Conservation (phyloP, 805 yeast species). For the Candida ipomoeae region DNA sequence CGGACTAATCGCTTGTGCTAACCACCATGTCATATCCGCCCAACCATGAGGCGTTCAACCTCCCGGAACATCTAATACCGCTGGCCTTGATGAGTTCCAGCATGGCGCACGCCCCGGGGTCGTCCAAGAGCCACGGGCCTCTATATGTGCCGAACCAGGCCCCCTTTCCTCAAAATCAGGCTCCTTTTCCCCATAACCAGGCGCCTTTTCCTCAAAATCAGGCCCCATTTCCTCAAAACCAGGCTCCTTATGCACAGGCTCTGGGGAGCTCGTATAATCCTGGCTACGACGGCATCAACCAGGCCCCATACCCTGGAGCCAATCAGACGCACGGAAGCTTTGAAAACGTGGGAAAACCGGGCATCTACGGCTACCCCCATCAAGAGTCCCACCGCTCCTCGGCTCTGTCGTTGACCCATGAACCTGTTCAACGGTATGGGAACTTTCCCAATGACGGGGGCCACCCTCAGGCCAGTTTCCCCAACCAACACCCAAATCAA, state of each 20-base stretch:
- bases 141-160: neutral
- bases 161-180: too few species aligned
- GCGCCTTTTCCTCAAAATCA: too few species aligned
- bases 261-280: neutral
- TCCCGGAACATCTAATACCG: constrained; percentile 25
- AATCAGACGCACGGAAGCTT: neutral
- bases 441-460: neutral
- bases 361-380: neutral
- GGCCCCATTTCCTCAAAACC: too few species aligned
- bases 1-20: neutral
- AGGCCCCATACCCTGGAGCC: neutral
- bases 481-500: neutral
- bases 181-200: too few species aligned
- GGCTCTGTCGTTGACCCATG: constrained; percentile 5
- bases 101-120: neutral
- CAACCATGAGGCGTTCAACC: constrained; percentile 22
- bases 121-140: neutral
- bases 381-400: neutral
- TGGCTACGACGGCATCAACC: neutral
- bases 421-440: neutral
- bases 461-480: neutral
- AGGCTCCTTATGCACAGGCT: neutral
- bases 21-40: constrained; percentile 3
- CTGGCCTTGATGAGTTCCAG: constrained; percentile 18
- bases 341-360: neutral